phyloP scores from a whole-genome alignment of 345 rosid species.

The Balakata baccata region DNA sequence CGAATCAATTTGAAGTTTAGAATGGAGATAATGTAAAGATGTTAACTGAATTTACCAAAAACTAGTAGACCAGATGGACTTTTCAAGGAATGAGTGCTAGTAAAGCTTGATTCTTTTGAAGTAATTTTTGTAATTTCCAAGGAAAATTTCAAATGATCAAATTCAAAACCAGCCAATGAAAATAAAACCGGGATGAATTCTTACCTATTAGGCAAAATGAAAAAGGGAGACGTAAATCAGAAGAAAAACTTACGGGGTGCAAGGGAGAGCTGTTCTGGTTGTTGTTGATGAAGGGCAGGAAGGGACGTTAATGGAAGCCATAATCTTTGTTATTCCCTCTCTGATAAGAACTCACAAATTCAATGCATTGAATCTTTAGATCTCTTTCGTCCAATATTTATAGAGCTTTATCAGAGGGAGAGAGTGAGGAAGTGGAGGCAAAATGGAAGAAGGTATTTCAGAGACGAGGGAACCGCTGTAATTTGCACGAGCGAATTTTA shows the following conservation, averaged over 20 bases:
- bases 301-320: slow-evolving; percentile 21
- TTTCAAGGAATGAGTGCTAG: neutral
- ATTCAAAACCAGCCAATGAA: neutral
- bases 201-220: neutral
- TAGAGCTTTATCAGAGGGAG: neutral
- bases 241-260: slow-evolving; percentile 12
- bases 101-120: neutral
- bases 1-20: neutral
- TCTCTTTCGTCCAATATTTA: neutral
- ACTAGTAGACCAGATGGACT: neutral
- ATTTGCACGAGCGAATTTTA: neutral
- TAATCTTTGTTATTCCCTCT: neutral
- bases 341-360: neutral
- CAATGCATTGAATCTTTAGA: neutral
- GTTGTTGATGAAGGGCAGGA: slow-evolving; percentile 15
- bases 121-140: neutral
- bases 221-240: neutral
- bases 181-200: neutral
- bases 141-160: neutral
- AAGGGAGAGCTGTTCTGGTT: slow-evolving; percentile 14
- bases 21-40: neutral
- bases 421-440: neutral
- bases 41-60: neutral
- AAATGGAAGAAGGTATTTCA: neutral
- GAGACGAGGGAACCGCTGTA: slow-evolving; percentile 3